Base-by-base conservation (phyloP, 2,329 filamentous ascomycete species). In the Ophiostoma ips region DNA sequence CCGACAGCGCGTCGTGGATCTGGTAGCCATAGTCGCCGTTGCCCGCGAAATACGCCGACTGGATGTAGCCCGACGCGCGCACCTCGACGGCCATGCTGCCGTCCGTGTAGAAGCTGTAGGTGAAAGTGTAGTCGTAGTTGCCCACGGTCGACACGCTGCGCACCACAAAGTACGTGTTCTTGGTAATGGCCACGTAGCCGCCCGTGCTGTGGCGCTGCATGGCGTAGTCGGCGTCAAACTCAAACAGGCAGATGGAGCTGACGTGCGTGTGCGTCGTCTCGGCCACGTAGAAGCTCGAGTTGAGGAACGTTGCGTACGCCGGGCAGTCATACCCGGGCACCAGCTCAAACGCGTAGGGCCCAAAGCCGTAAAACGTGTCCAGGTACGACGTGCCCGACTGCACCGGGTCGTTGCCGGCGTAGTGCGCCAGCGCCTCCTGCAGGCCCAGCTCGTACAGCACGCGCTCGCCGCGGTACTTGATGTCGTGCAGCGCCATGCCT, bases 191-290 rank as follows among this genome's bases (percentile, higher is more conserved):
- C 1, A 71, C 66, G 52, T 71, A 67, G 5, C 60, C 60, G 15
- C 54, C 52, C 0, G 67, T 64, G 15, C 63, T 66, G 57, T 78
- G 75, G 1, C 75, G 66, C 46, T 68, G 66, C 1, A 78, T 67
- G 1, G 73, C 68, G 55, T 68, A 71, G 38, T 70, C 70, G 1
- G 70, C 61, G 15, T 70, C 69, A 48, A 64, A 67, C 58, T 79
- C 75, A 52, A 78, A 78, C 28, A 78, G 52, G 56, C 77, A 81
- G 38, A 81, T 68, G 51, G 68, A 70, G 58, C 73, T 68, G 1
- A 64, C 60, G 49, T 75, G 70, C 0, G 65, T 69, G 52, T 66
- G 63, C 0, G 67, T 69, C 2, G 63, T 68, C 50, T 70, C 69
- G 1, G 59, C 61, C 3, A 66, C 64, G 50, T 69, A 71, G 49